A percentile compares a stretch with the other conserved stretches of the same genome.
Conservation (phyloP, 1,284 basidiomycete species). For the Chiua sp. region DNA sequence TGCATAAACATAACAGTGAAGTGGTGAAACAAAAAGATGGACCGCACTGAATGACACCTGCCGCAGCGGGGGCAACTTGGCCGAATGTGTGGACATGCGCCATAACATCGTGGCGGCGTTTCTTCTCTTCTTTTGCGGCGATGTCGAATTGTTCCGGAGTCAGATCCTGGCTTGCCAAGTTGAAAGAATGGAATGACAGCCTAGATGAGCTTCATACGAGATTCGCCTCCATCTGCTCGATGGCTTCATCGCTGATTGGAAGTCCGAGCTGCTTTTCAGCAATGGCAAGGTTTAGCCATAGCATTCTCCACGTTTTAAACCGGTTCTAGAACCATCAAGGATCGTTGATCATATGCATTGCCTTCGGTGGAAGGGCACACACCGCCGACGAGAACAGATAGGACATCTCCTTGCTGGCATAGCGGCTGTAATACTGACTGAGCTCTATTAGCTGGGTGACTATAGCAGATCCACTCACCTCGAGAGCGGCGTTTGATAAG, state of each 20-base stretch:
- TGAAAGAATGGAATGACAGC: constrained; percentile 5
- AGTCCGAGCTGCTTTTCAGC: constrained; percentile 97
- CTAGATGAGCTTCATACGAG: constrained; percentile 59
- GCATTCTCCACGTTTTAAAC: constrained; percentile 95
- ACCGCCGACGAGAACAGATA: constrained; percentile 94
- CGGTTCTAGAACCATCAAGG: constrained; percentile 67
- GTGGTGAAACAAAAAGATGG: constrained; percentile 8
- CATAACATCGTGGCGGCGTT: constrained; percentile 99
- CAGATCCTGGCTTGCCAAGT: constrained; percentile 56
- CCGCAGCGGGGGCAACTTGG: constrained; percentile 91
- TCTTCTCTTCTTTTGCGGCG: constrained; percentile 96
- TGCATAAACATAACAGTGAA: constrained; percentile 13
- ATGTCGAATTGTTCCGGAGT: constrained; percentile 92
- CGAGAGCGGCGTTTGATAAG: constrained; percentile 77
- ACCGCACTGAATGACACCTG: constrained; percentile 92
- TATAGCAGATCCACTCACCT: constrained; percentile 50
- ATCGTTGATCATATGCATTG: neutral
- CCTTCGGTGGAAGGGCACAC: constrained; percentile 25
- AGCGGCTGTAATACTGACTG: constrained; percentile 67
- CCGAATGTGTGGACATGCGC: constrained; percentile 99
- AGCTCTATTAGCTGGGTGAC: constrained; percentile 6
- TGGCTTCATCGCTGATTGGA: constrained; percentile 88
- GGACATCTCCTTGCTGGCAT: constrained; percentile 99
- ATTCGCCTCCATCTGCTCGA: constrained; percentile 93
- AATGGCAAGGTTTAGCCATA: constrained; percentile 97